Evolutionary conservation across 2,329 filamentous ascomycete genomes (phyloP).

Genomic region (Verticillium isaacii): DNA sequence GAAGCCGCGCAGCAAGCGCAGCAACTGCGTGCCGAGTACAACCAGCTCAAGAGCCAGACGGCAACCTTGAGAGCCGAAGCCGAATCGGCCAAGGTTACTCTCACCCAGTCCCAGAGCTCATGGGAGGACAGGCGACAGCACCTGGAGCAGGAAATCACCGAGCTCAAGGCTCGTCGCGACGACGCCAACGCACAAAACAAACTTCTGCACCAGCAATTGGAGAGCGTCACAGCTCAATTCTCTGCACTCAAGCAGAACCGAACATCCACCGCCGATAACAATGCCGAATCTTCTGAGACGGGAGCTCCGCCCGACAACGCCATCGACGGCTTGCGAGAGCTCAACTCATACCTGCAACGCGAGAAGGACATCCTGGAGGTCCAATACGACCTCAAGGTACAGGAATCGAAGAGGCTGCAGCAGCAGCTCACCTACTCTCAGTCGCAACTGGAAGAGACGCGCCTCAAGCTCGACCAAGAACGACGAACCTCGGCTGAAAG

Average conservation of each 20-base stretch:
- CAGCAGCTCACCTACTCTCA: slow-evolving; percentile 87
- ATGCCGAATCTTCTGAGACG: slow-evolving; percentile 48
- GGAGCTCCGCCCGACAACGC: slow-evolving; percentile 49
- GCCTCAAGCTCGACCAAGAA: slow-evolving; percentile 87
- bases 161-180: slow-evolving; percentile 73
- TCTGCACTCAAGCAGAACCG: slow-evolving; percentile 73
- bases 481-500: slow-evolving; percentile 70
- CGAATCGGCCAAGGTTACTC: slow-evolving; percentile 74
- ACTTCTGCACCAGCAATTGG: slow-evolving; percentile 82
- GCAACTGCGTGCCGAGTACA: slow-evolving; percentile 71
- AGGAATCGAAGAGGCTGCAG: slow-evolving; percentile 82
- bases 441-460: slow-evolving; percentile 81
- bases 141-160: slow-evolving; percentile 77
- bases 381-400: slow-evolving; percentile 84
- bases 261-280: slow-evolving; percentile 38
- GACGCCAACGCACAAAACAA: slow-evolving; percentile 88
- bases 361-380: slow-evolving; percentile 98
- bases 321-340: slow-evolving; percentile 74
- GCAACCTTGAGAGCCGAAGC: slow-evolving; percentile 73
- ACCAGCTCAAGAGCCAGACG: slow-evolving; percentile 74
- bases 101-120: slow-evolving; percentile 77
- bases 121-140: slow-evolving; percentile 80
- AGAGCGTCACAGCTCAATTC: slow-evolving; percentile 77
- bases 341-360: slow-evolving; percentile 84
- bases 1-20: slow-evolving; percentile 88